Evolutionary conservation across 495 filamentous ascomycete genomes (phyloP).

Genomic region (Penicillium ochrochloron): DNA sequence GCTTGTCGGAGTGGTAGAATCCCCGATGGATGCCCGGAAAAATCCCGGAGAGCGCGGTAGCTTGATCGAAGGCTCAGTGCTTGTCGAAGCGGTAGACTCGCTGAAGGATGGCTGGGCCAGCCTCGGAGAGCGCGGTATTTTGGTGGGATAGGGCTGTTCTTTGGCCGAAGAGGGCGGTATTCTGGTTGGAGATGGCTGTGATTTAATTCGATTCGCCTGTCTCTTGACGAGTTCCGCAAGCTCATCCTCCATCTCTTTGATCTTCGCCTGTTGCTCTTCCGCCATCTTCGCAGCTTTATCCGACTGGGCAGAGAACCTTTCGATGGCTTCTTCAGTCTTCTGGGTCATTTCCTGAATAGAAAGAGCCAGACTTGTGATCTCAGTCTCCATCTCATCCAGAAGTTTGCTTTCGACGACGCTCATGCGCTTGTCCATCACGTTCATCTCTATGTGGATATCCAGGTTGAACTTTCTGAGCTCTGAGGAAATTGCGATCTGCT

Average conservation of each 20-base stretch:
- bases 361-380: constrained; percentile 14
- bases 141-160: no score
- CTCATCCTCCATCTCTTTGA: not conserved
- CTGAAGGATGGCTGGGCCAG: not conserved
- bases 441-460: constrained; percentile 19
- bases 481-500: constrained; percentile 15
- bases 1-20: constrained; percentile 5
- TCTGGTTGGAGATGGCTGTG: no score
- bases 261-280: constrained; percentile 6
- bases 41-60: not conserved
- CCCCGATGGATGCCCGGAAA: not conserved
- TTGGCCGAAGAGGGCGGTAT: no score
- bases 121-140: no score
- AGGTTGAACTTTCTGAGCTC: constrained; percentile 24
- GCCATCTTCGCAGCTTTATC: not conserved
- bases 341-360: constrained; percentile 17
- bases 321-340: constrained; percentile 14
- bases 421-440: constrained; percentile 18
- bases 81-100: constrained; percentile 1
- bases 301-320: constrained; percentile 13
- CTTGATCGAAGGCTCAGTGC: constrained; percentile 13
- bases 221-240: not conserved
- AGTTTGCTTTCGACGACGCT: constrained; percentile 15
- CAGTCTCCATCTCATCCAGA: constrained; percentile 16
- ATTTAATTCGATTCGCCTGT: not conserved